Evolutionary conservation across 208 protist species (phyloP), one percentile per base, ranked within the genome.

Genomic region (Acanthamoeba divionensis): DNA sequence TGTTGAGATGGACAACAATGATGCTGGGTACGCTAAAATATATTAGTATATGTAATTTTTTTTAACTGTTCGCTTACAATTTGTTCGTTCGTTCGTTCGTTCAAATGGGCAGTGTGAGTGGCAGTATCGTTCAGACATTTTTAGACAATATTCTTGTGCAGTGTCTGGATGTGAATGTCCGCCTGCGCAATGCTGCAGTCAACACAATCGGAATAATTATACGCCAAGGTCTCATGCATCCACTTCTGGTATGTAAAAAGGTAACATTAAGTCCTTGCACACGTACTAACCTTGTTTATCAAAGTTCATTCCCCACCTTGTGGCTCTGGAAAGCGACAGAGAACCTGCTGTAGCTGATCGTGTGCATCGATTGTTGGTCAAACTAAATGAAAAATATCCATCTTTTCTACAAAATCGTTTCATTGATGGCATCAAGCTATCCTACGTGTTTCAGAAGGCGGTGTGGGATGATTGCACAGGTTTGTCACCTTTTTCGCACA

Each of bases 1-100:
- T 69, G 79, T 88, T n/a, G 79, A 88, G 54, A 88, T 88, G 79
- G 79, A 88, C 55, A 63, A 88, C 55, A 88, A 60, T 29, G 79
- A 88, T 41, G 65, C 79, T 9, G 79, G 79, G 79, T 88, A 69
- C 57, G 1, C 41, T 3, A 47, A 63, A 24, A 2, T 54, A 44
- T n/a, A 60, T 60, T 60, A 24, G 18, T 60, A 24, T 24, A n/a
- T 18, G 52, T n/a, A 24, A 24, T n/a, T 60, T 60, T 60, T 60
- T 60, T 60, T 60, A 60, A 60, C n/a, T 60, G 18, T 60, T 18
- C n/a, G 18, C n/a, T 60, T 60, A 24, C 52, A 18, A 60, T 24
- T 60, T n/a, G n/a, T n/a, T n/a, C n/a, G 63, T 47, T 48, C n/a
- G 36, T 67, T 15, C 60, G 10, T 50, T 9, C 13, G 8, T 75